These are phyloP conservation scores for Suillus weaverae DNA, from an alignment of 768 basidiomycete genomes.

Conservation along the genomic window DNA sequence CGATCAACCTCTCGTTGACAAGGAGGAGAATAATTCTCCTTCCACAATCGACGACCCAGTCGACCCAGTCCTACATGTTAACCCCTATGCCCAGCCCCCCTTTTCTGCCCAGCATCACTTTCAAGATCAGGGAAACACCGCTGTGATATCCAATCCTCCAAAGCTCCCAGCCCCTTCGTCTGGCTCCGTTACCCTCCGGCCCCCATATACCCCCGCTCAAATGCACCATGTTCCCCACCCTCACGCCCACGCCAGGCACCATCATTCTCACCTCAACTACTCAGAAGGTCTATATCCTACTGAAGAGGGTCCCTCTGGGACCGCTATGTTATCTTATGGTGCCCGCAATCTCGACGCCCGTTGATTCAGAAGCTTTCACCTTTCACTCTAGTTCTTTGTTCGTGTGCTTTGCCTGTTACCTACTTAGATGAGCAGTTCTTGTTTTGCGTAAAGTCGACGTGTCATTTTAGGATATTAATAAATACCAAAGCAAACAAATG, in stretches of 20 bases:
- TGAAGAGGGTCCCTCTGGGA: conserved; percentile 24
- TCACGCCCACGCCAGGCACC: conserved; percentile 74
- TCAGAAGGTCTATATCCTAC: conserved; percentile 39
- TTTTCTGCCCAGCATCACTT: conserved; percentile 23
- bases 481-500: conserved; percentile 10
- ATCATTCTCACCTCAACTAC: conserved; percentile 55
- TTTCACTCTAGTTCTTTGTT: conserved; percentile 8
- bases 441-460: conserved; percentile 25
- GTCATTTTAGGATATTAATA: conserved; percentile 17
- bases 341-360: conserved; percentile 24
- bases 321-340: conserved; percentile 47
- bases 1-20: conserved; percentile 11
- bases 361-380: neutral
- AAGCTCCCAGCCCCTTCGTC: conserved; percentile 35
- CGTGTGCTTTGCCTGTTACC: conserved; percentile 22
- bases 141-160: conserved; percentile 21
- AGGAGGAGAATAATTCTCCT: conserved; percentile 21
- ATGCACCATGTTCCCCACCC: conserved; percentile 85
- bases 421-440: conserved; percentile 26
- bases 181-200: conserved; percentile 49
- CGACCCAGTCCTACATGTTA: conserved; percentile 24
- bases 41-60: conserved; percentile 11
- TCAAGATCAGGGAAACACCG: conserved; percentile 17
- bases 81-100: conserved; percentile 21
- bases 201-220: conserved; percentile 57